Base-by-base conservation (phyloP, 2,329 filamentous ascomycete genomes). In the Pyrenochaeta sp. region DNA sequence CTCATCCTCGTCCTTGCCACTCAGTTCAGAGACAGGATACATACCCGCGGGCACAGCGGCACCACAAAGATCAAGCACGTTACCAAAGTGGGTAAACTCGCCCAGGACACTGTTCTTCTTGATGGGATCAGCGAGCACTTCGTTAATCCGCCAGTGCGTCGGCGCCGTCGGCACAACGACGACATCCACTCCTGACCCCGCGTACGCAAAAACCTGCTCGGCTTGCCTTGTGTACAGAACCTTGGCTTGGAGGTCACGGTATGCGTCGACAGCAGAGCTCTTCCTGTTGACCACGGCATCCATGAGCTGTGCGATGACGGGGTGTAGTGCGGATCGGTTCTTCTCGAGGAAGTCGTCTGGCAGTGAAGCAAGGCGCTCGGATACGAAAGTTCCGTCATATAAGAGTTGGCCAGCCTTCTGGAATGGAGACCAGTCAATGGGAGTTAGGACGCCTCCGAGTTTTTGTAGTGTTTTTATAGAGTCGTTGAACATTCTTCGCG, bases 81-180 rank as follows among this genome's bases (percentile, higher is more conserved):
- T 85, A 11, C 77, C 83, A 56, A 80, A 84, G 56, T 84, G 82
- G 0, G 81, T 83, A 43, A 83, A 85, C 26, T 64, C 63, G 1
- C 65, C 66, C 11, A 68, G 35, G 3, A 73, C 63, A 3, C 78
- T 78, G 53, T 85, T 85, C 56, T 79, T 74, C 11, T 62, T 65
- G 15, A 85, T 72, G 0, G 82, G 82, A 28, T 82, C 77, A 3
- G 65, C 65, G 1, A 73, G 67, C 32, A 85, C 72, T 44, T 82
- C 74, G 13, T 75, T 69, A 3, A 83, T 73, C 0, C 76, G 82
- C 26, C 82, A 82, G 30, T 69, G 64, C 15, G 61, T 67, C 7
- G 65, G 65, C 10, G 80, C 71, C 0, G 82, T 85, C 0, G 83
- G 83, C 2, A 85, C 81, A 0, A 85, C 51, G 3, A 69, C 40